Evolutionary conservation across 495 filamentous ascomycete species (phyloP).

Genomic region (Penicillium nucicola): DNA sequence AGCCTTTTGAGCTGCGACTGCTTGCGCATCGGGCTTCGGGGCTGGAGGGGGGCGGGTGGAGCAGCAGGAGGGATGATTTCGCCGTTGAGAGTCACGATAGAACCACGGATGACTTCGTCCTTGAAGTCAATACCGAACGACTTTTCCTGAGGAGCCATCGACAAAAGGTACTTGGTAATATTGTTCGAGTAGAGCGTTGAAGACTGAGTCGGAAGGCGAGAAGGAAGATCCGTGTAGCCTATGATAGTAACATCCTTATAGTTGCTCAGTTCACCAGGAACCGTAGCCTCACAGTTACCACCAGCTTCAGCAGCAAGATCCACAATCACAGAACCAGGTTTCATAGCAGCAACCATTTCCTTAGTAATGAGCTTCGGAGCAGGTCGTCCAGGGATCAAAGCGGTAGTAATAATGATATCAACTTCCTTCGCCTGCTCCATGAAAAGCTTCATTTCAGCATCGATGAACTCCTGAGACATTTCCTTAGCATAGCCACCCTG

Average conservation of each 20-base stretch:
- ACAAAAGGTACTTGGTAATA: conserved; percentile 77
- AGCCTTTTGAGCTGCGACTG: conserved; percentile 46
- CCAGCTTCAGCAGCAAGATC: conserved; percentile 80
- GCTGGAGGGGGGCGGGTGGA: conserved; percentile 67
- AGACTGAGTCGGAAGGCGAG: conserved; percentile 73
- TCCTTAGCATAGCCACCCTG: conserved; percentile 81
- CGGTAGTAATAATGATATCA: conserved; percentile 85
- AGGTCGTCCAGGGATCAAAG: conserved; percentile 72
- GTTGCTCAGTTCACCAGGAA: conserved; percentile 61
- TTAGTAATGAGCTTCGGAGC: conserved; percentile 76
- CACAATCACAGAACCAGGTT: conserved; percentile 75
- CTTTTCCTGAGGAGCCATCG: conserved; percentile 70
- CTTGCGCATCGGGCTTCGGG: conserved; percentile 48
- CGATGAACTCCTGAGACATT: conserved; percentile 86
- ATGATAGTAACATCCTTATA: conserved; percentile 78
- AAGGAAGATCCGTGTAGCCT: conserved; percentile 80
- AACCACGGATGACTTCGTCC: conserved; percentile 76
- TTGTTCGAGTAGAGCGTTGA: conserved; percentile 86
- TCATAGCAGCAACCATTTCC: conserved; percentile 76
- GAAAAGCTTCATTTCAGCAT: conserved; percentile 84
- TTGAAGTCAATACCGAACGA: conserved; percentile 70
- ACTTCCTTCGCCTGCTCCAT: conserved; percentile 72
- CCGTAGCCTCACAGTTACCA: conserved; percentile 75
- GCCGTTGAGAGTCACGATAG: conserved; percentile 72
- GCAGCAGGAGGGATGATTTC: conserved; percentile 70